Evolutionary conservation across 352 stramenopile genomes (phyloP).

Genomic region (Phytophthora palmivora): DNA sequence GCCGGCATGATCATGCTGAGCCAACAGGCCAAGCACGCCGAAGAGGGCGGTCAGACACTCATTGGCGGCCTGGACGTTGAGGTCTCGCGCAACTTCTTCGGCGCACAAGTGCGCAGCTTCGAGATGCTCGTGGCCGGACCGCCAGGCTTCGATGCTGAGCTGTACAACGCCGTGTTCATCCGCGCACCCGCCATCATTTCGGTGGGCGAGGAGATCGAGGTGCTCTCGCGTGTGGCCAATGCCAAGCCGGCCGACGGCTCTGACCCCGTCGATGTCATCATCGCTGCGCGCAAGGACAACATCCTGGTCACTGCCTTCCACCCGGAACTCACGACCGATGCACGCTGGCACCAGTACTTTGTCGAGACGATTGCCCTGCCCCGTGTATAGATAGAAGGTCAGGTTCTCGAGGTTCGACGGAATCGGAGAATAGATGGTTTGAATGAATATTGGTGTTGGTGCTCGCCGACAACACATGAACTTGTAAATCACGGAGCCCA

Average conservation of each 20-base stretch:
- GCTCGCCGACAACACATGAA: constrained; percentile 6
- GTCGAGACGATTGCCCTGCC: constrained; percentile 74
- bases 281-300: constrained; percentile 85
- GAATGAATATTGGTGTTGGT: too few species aligned
- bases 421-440: too few species aligned
- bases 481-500: constrained; percentile 6
- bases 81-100: constrained; percentile 98
- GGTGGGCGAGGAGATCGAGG: constrained; percentile 87
- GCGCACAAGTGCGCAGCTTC: constrained; percentile 91
- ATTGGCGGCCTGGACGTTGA: constrained; percentile 96
- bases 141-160: constrained; percentile 56
- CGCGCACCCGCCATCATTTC: constrained; percentile 96
- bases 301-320: constrained; percentile 97
- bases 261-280: constrained; percentile 83
- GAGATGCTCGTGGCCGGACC: constrained; percentile 72
- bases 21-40: constrained; percentile 78
- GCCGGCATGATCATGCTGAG: constrained; percentile 97
- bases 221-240: constrained; percentile 90
- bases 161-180: constrained; percentile 97
- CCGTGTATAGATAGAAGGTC: constrained; percentile 36
- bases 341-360: constrained; percentile 96
- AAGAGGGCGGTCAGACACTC: constrained; percentile 93
- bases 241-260: constrained; percentile 77
- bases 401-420: neutral
- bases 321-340: constrained; percentile 95